phyloP scores from a whole-genome alignment of 768 basidiomycete species.

The Suillus hirtellus region DNA sequence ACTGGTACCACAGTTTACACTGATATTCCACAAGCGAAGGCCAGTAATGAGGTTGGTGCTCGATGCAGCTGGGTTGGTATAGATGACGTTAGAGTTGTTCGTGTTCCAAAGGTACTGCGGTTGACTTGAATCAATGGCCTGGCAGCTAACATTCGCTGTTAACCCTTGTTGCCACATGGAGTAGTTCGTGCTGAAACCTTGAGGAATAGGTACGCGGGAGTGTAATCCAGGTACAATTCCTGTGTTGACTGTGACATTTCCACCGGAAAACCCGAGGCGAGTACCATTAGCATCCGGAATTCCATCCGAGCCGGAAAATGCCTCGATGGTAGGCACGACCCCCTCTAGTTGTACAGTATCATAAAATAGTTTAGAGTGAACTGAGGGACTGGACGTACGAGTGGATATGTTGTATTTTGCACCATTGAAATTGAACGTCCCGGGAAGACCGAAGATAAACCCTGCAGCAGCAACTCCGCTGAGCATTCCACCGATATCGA shows the following conservation, averaged over 20 bases:
- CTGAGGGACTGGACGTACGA: background rate
- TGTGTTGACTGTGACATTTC: constrained; percentile 6
- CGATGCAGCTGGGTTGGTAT: constrained; percentile 2
- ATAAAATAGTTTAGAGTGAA: background rate
- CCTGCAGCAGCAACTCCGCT: constrained; percentile 17
- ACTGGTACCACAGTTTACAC: constrained; percentile 5
- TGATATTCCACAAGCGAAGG: constrained; percentile 10
- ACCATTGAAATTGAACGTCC: constrained; percentile 20
- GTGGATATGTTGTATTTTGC: constrained; percentile 19
- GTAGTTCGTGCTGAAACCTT: constrained; percentile 8
- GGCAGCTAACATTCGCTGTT: constrained; percentile 10
- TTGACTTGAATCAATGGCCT: background rate
- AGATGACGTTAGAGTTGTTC: background rate
- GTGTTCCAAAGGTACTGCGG: constrained; percentile 5
- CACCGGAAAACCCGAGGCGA: constrained; percentile 10
- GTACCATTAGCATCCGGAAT: background rate
- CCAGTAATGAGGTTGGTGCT: background rate
- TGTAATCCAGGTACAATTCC: background rate
- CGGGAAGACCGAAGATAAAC: constrained; percentile 8
- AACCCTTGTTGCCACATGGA: constrained; percentile 11
- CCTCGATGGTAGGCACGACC: constrained; percentile 5
- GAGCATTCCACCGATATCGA: constrained; percentile 10
- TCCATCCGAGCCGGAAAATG: constrained; percentile 4
- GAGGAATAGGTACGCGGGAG: background rate
- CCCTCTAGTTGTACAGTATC: constrained; percentile 3